A percentile compares a stretch with the other conserved stretches of the same genome.
Conservation (phyloP, 2,329 filamentous ascomycete species). For the Cercospora sp. region DNA sequence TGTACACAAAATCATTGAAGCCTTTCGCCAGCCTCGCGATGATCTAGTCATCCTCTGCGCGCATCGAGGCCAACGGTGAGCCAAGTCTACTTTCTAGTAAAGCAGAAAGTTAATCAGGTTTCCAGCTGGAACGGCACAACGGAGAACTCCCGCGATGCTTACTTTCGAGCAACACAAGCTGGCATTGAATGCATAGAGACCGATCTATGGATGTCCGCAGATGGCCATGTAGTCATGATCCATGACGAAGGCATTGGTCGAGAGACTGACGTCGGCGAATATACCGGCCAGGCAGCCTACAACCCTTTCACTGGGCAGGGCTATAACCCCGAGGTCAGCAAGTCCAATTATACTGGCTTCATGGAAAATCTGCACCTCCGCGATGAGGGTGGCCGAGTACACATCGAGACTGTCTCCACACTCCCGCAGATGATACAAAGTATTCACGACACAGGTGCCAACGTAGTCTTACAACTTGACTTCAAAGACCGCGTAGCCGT, state of each 20-base stretch:
- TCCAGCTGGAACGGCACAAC: not conserved
- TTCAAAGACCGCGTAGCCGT: constrained; percentile 25
- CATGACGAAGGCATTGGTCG: not conserved
- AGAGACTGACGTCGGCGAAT: not conserved
- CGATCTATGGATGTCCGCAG: not conserved
- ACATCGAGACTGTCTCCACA: not conserved
- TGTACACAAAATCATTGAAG: not conserved
- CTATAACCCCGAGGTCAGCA: not conserved
- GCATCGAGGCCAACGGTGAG: not conserved
- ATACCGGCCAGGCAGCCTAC: not conserved
- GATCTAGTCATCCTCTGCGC: not conserved
- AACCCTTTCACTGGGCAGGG: not conserved
- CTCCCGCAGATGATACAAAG: constrained; percentile 20
- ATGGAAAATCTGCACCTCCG: not conserved
- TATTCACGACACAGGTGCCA: constrained; percentile 23
- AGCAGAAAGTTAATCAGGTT: not conserved
- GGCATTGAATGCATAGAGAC: not conserved
- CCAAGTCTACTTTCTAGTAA: not conserved
- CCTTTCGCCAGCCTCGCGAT: not conserved
- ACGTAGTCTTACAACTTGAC: constrained; percentile 26
- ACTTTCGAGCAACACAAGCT: not conserved
- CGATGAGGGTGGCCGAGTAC: not conserved
- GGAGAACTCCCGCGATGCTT: not conserved
- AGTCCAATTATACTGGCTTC: not conserved
- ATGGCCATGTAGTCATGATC: not conserved